These are phyloP conservation scores for Linum trigynum DNA, from an alignment of 345 rosid species.

Conservation along the genomic window DNA sequence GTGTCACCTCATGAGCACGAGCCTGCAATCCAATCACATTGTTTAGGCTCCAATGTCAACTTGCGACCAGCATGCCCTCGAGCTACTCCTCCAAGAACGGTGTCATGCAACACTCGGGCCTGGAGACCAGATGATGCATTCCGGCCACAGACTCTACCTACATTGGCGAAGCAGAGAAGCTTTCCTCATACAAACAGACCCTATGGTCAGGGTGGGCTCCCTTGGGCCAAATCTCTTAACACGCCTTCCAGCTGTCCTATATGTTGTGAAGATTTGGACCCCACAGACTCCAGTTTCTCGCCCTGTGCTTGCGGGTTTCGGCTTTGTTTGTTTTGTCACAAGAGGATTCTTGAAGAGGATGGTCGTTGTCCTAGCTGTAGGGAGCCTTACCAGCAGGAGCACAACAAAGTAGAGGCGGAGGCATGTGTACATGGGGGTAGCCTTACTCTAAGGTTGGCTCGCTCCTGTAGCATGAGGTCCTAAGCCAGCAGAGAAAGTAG, in stretches of 20 bases:
- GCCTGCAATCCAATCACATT: constrained; percentile 16
- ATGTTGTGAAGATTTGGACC: constrained; percentile 61
- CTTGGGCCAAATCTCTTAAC: constrained; percentile 32
- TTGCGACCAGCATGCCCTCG: constrained; percentile 20
- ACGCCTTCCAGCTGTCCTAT: constrained; percentile 29
- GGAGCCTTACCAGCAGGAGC: constrained; percentile 44
- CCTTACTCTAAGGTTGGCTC: constrained; percentile 50
- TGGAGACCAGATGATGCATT: constrained; percentile 80
- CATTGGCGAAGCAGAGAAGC: constrained; percentile 60
- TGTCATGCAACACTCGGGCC: constrained; percentile 39
- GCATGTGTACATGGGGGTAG: constrained; percentile 46
- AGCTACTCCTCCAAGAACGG: constrained; percentile 21
- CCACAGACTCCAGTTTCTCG: constrained; percentile 65
- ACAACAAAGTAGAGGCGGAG: constrained; percentile 41
- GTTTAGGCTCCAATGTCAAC: constrained; percentile 22
- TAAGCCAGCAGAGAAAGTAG: constrained; percentile 25
- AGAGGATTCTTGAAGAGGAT: constrained; percentile 84
- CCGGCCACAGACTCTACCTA: constrained; percentile 76
- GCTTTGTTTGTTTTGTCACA: constrained; percentile 92
- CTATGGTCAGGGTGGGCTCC: constrained; percentile 33
- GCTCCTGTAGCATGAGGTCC: constrained; percentile 84
- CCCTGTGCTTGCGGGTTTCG: constrained; percentile 87
- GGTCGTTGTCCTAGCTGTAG: constrained; percentile 96
- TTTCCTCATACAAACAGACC: constrained; percentile 37
- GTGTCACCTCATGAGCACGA: constrained; percentile 17